Evolutionary conservation across 164 flowering plant genomes (phyloP).

Genomic region (Buxus sempervirens): DNA sequence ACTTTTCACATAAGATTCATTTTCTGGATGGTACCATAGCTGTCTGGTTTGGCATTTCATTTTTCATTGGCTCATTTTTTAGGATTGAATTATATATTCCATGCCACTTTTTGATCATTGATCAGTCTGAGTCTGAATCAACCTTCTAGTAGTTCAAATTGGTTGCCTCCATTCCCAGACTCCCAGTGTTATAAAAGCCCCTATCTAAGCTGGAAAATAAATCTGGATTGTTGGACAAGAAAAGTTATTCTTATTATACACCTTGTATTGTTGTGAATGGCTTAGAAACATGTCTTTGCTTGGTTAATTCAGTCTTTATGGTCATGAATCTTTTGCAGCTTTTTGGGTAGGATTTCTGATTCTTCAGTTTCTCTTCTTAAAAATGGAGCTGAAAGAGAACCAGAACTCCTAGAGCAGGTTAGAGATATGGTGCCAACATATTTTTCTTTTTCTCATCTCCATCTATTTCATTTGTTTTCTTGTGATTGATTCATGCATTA

Average conservation of each 20-base stretch:
- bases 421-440: background rate
- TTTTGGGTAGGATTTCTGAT: constrained; percentile 51
- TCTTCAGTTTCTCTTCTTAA: constrained; percentile 55
- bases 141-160: too few species aligned
- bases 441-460: background rate
- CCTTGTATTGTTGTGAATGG: too few species aligned
- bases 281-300: background rate
- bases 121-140: too few species aligned
- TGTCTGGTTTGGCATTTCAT: too few species aligned
- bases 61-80: too few species aligned
- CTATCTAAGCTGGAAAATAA: background rate
- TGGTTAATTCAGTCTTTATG: constrained; percentile 8
- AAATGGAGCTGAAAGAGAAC: constrained; percentile 84
- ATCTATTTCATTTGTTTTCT: background rate
- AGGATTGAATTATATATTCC: too few species aligned
- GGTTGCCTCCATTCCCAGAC: too few species aligned
- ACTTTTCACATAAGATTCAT: too few species aligned
- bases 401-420: constrained; percentile 92
- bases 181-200: background rate
- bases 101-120: too few species aligned
- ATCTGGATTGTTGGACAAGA: background rate
- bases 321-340: constrained; percentile 36
- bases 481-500: background rate
- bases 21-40: too few species aligned
- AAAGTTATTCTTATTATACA: background rate